Conservation (phyloP, 345 rosid species). For the Aquilaria sinensis region DNA sequence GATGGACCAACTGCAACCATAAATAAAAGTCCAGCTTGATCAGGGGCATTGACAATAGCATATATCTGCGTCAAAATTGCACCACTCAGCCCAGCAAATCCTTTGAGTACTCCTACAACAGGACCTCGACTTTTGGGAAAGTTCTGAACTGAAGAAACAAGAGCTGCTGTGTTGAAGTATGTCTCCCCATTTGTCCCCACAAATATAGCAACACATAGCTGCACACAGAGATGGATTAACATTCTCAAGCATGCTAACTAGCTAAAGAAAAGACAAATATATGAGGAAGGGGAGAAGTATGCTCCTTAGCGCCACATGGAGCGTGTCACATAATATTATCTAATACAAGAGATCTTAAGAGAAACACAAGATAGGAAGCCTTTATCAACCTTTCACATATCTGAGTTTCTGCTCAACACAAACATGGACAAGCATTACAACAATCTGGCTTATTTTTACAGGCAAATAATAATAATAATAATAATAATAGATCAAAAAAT, state of each 20-base stretch:
- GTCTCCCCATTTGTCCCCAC: slow-evolving; percentile 89
- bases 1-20: slow-evolving; percentile 75
- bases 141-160: slow-evolving; percentile 83
- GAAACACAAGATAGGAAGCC: too few species aligned
- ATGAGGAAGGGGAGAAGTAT: too few species aligned
- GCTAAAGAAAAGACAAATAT: too few species aligned
- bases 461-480: too few species aligned
- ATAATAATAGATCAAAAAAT: too few species aligned
- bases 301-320: too few species aligned
- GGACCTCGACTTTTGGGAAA: slow-evolving; percentile 82
- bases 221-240: slow-evolving; percentile 18
- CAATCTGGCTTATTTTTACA: too few species aligned
- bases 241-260: background rate
- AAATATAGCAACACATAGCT: slow-evolving; percentile 66
- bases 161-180: slow-evolving; percentile 73
- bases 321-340: too few species aligned
- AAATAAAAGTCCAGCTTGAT: slow-evolving; percentile 60
- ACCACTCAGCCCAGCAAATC: slow-evolving; percentile 90
- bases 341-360: too few species aligned
- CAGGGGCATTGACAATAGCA: slow-evolving; percentile 47
- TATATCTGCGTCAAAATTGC: slow-evolving; percentile 83
- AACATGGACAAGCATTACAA: too few species aligned
- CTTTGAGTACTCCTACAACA: slow-evolving; percentile 80
- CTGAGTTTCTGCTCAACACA: too few species aligned
- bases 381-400: too few species aligned